Evolutionary conservation across 768 basidiomycete genomes (phyloP).

Genomic region (Postia placenta): DNA sequence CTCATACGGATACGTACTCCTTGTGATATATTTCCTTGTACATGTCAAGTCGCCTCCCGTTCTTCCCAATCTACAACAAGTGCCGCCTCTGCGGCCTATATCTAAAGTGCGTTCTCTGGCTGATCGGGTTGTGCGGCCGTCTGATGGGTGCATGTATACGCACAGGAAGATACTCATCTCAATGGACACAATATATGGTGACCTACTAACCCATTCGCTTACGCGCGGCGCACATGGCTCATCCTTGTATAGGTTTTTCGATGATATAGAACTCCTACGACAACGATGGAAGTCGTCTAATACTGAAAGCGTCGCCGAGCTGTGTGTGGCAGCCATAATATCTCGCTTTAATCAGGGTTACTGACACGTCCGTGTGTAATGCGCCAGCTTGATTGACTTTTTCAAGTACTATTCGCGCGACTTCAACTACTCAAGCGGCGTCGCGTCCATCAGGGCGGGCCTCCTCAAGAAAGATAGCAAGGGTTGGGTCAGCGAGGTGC

Average conservation of each 20-base stretch:
- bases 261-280: constrained; percentile 89
- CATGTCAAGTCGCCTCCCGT: constrained; percentile 98
- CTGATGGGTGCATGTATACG: no score
- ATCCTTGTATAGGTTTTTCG: constrained; percentile 71
- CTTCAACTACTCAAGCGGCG: constrained; percentile 86
- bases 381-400: constrained; percentile 84
- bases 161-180: constrained; percentile 76
- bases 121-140: no score
- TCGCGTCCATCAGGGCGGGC: constrained; percentile 87
- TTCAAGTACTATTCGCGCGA: constrained; percentile 95
- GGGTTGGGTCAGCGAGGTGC: constrained; percentile 91
- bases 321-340: constrained; percentile 45
- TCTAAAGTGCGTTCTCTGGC: constrained; percentile 54
- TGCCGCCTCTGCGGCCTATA: constrained; percentile 87
- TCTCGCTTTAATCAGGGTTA: neutral
- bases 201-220: neutral
- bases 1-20: constrained; percentile 95
- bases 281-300: constrained; percentile 95
- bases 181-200: constrained; percentile 81
- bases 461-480: constrained; percentile 86
- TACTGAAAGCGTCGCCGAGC: constrained; percentile 85
- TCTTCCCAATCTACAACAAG: constrained; percentile 91
- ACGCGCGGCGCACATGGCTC: neutral
- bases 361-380: neutral
- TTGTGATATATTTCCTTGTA: constrained; percentile 96